Base-by-base conservation (phyloP, 768 basidiomycete species). In the Jaapia argillacea region DNA sequence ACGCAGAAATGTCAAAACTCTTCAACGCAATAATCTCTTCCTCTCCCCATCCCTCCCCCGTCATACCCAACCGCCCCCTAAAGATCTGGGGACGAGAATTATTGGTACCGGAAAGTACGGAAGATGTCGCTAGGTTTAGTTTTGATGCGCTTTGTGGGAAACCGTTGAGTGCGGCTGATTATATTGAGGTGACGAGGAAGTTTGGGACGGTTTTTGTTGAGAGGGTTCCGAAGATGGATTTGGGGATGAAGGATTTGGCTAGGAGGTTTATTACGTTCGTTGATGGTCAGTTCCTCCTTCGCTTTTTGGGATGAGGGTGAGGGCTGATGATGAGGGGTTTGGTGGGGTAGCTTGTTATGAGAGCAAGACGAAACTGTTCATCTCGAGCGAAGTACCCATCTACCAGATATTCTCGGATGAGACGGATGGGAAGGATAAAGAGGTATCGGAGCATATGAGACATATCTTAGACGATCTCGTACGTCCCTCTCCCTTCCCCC, bases 381-480 rank as follows among this genome's bases (percentile, higher is more conserved):
- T 86, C 42, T 83, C 91, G 2, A 97, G 93, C 6, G 87, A 94
- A 59, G 89, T 90, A 1, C 92, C 93, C 5, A 82, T 99, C 35
- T 81, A 76, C 60, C 73, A 89, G 57, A 79, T 96, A 33, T 99
- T 98, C 62, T 85, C 89, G 0, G 86, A 87, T 50, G 79, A 85
- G 36, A 49, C 54, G 1, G 53, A 65, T 23, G 48, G 57, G 4
- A 54, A 64, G 12, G 63, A 65, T 10, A 59, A 61, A 21, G 65
- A 63, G 24, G 68, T 81, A 20, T 81, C 79, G 13, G 84, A 90
- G 54, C 88, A 96, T 58, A 89, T 92, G 86, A 78, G 91, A 22
- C 80, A 75, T 53, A 78, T 93, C 45, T 92, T 97, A 89, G 92
- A 96, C 52, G 93, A 97, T 56, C 73, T 97, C n/a, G 91, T 92